A percentile compares a stretch with the other conserved stretches of the same genome.
Conservation (phyloP, 306 rosid species). For the Parietaria judaica region DNA sequence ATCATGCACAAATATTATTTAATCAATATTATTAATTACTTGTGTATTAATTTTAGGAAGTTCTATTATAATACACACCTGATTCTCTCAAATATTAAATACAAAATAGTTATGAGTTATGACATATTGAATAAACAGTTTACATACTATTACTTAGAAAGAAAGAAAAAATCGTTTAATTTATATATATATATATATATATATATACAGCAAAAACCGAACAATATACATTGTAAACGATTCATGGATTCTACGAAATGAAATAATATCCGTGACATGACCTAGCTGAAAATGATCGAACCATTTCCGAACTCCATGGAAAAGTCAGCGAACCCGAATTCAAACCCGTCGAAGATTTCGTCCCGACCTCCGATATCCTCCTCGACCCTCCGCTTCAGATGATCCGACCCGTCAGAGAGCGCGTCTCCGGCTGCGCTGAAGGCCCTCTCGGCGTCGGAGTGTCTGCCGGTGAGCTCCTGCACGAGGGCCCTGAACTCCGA, state of each 20-base stretch:
- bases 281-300: slow-evolving; percentile 8
- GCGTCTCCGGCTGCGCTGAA: slow-evolving; percentile 24
- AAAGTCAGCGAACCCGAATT: no score
- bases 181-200: background rate
- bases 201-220: background rate
- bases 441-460: slow-evolving; percentile 54
- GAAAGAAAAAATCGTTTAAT: background rate
- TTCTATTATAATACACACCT: no score
- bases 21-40: no score
- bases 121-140: no score
- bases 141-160: no score
- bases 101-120: no score
- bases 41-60: no score
- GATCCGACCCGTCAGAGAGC: background rate
- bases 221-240: no score
- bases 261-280: background rate
- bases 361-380: background rate
- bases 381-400: background rate
- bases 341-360: background rate
- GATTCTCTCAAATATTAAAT: no score
- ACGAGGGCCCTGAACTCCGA: slow-evolving; percentile 77
- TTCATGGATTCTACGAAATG: background rate
- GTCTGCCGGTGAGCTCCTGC: slow-evolving; percentile 74
- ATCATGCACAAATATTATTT: no score
- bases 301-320: background rate